A percentile compares a stretch with the other conserved stretches of the same genome.
phyloP scores from a whole-genome alignment of 78 protist species.

The Polysphondylium violaceum region DNA sequence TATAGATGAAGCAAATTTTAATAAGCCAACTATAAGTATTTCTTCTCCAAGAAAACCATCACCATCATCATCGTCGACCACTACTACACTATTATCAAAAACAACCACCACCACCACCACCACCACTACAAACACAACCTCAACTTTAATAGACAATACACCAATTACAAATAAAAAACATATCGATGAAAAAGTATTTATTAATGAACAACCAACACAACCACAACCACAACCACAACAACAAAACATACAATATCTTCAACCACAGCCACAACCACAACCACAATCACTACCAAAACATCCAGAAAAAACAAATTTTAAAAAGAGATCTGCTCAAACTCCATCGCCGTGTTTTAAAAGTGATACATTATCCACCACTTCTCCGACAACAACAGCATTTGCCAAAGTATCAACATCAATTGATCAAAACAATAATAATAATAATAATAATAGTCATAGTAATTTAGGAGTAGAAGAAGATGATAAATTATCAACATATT shows the following conservation, averaged over 20 bases:
- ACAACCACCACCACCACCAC: conserved; percentile 4
- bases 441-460: no score
- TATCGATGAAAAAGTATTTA: neutral
- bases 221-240: neutral
- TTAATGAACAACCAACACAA: neutral
- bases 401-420: no score
- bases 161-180: neutral
- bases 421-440: neutral
- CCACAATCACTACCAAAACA: neutral
- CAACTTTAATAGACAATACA: neutral
- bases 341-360: conserved; percentile 34
- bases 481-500: neutral
- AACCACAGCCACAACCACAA: neutral
- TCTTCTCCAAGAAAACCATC: neutral
- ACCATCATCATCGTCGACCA: no score
- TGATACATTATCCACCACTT: neutral
- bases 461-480: neutral
- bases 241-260: neutral
- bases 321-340: conserved; percentile 15
- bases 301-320: conserved; percentile 15
- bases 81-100: no score
- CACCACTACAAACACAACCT: neutral
- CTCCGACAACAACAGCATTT: no score
- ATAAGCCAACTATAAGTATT: neutral
- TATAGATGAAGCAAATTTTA: conserved; percentile 37